Evolutionary conservation across 805 yeast species (phyloP).

Genomic region (Myxozyma melibiosi): DNA sequence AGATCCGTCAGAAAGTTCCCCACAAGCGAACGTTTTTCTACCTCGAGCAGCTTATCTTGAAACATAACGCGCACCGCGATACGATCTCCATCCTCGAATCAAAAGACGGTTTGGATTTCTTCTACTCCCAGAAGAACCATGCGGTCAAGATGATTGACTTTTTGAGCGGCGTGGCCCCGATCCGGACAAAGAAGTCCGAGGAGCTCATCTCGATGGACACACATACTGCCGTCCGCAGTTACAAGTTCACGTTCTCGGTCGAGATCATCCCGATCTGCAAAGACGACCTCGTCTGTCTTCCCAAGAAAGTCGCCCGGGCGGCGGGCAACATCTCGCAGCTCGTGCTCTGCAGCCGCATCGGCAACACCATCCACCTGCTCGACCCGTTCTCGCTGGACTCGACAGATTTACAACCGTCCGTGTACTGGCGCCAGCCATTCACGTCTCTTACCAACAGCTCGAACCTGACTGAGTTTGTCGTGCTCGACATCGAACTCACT

Average conservation of each 20-base stretch:
- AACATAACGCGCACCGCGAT: conserved; percentile 89
- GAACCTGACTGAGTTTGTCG: conserved; percentile 81
- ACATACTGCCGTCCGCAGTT: conserved; percentile 83
- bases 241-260: conserved; percentile 88
- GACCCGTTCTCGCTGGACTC: conserved; percentile 81
- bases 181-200: conserved; percentile 78
- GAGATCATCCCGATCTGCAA: conserved; percentile 96
- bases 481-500: conserved; percentile 91
- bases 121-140: conserved; percentile 82
- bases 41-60: conserved; percentile 91
- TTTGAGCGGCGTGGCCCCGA: conserved; percentile 79
- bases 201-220: conserved; percentile 91
- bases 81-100: conserved; percentile 92
- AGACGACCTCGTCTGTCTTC: conserved; percentile 91
- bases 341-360: conserved; percentile 80
- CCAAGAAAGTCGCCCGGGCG: conserved; percentile 79
- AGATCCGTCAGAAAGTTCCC: conserved; percentile 94
- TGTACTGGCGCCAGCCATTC: conserved; percentile 85
- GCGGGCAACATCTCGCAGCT: conserved; percentile 81
- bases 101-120: conserved; percentile 93
- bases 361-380: conserved; percentile 81
- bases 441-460: conserved; percentile 63
- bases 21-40: conserved; percentile 96
- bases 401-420: conserved; percentile 69
- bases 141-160: conserved; percentile 95